A percentile compares a stretch with the other conserved stretches of the same genome.
phyloP scores from a whole-genome alignment of 768 basidiomycete genomes.

The Royoungia palumana region DNA sequence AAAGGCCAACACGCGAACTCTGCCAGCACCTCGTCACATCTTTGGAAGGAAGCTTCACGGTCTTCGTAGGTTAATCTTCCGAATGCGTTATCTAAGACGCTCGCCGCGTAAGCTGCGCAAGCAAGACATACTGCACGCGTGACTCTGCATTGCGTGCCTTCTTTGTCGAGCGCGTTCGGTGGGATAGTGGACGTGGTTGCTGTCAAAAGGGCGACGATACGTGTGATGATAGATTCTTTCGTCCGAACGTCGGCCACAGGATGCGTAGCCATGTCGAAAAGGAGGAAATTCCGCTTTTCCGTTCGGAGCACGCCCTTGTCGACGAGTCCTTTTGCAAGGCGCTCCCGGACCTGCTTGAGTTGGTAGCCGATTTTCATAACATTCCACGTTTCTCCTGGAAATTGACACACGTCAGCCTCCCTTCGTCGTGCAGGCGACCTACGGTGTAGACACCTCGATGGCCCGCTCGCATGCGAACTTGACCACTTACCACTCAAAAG shows the following conservation, averaged over 20 bases:
- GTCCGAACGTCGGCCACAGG: constrained; percentile 91
- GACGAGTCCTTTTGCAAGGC: constrained; percentile 93
- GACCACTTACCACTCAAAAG: constrained; percentile 70
- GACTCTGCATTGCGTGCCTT: constrained; percentile 76
- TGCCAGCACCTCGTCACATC: constrained; percentile 91
- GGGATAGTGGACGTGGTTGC: constrained; percentile 81
- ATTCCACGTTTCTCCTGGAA: constrained; percentile 97
- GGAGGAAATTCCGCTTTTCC: constrained; percentile 96
- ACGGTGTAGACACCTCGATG: neutral
- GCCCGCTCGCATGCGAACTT: neutral
- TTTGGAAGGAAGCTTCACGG: constrained; percentile 85
- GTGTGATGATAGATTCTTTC: constrained; percentile 80
- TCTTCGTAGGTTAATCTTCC: constrained; percentile 87
- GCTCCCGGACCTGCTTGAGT: constrained; percentile 96
- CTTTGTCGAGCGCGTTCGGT: constrained; percentile 65
- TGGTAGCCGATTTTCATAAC: constrained; percentile 99
- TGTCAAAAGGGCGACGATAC: constrained; percentile 76
- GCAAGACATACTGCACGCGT: constrained; percentile 81
- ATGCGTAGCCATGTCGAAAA: constrained; percentile 99
- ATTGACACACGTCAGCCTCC: neutral
- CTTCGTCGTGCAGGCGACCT: neutral
- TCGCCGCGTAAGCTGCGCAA: constrained; percentile 91
- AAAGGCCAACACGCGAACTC: constrained; percentile 94
- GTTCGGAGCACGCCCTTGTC: constrained; percentile 99
- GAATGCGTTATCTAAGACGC: constrained; percentile 93